Evolutionary conservation across 2,329 filamentous ascomycete genomes (phyloP), one percentile per base, ranked within the genome.

Genomic region (Pseudodiploospora longispora): DNA sequence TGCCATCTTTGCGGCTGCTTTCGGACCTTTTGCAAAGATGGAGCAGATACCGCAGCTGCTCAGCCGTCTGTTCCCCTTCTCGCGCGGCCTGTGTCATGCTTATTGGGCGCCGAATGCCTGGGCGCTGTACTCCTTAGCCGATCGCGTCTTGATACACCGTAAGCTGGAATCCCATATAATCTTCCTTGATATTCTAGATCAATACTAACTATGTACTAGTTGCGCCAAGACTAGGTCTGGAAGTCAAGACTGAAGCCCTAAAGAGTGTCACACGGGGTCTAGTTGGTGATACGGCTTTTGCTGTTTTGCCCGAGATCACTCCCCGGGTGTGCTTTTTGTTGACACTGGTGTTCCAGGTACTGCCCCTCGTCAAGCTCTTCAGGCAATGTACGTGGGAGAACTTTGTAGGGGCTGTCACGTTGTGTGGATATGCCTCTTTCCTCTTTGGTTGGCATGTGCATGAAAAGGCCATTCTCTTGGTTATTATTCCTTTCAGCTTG

Each of bases 361-460:
- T 89, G 45, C 83, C 87, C 5, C 75, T 98, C 6, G 61, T 88
- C 51, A 94, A 89, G 64, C 79, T 97, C 34, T 95, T 95, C 68
- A 59, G 79, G 38, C 73, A 76, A 41, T 88, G 89, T 2, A 87
- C 80, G 1, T 95, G 88, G 87, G 85, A 95, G 50, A 85, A 78
- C 44, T 97, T 98, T 60, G 77, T 97, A 36, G 88, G 88, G 4
- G 84, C 88, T 1, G 78, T 95, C 37, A 96, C 91, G 0, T 79
- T 97, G 10, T 97, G 93, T 59, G 93, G 87, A 47, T 98, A 96
- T 60, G 86, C 91, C 0, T 96, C 91, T 0, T 98, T 98, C 68
- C 75, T 98, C 7, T 97, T 97, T 55, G 91, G 93, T 45, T 98
- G 91, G 89, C 93, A 98, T 59, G 93, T 98, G 6, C 93, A 98